Evolutionary conservation across 345 rosid species (phyloP), one percentile per base, ranked within the genome.

Genomic region (Raphanus sativus): DNA sequence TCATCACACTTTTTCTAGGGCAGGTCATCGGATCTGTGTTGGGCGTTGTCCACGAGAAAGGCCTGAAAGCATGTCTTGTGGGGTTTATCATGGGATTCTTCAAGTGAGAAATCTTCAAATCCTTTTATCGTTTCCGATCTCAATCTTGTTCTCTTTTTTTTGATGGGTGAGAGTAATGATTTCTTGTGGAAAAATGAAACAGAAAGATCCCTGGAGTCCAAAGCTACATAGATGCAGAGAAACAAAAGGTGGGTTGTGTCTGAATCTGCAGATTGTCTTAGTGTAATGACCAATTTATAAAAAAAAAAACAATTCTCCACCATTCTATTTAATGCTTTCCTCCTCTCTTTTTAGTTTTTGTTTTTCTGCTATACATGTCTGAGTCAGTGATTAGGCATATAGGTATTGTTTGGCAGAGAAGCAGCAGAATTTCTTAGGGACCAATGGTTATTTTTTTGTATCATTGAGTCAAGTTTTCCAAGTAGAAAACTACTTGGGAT

Each of bases 201-300:
- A 91, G 99, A 90, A 69, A 85, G 90, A 69, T 93, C 56, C 99
- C 99, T 38, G 90, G 93, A 8, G 98, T 91, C 33, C 86, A 89
- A 70, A 84, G 84, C 13, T 86, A 89, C 78, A 87, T 93, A 26
- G 96, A 91, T 72, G 91, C 91, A 0, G 91, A 95, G 89, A 93
- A 95, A 83, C 98, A 91, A 79, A 95, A 95, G 97, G 99, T 95
- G 29, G 65, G 84, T 65, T 71, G 21, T 34, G 54, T 24, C 72
- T 40, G 61, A 65, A 26, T 25, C 52, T 72, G 17, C n/a, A 67
- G 33, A 61, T 69, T 62, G 45, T 45, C 1, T 28, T 12, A 34
- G n/a, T 67, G 63, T 58, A 65, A 24, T 60, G 45, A 32, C 52
- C 74, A 8, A 38, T 38, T 38, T 34, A 6, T n/a, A 34, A 38